Percentiles rank a stretch among this genome's conserved stretches.
Evolutionary conservation across 768 basidiomycete species (phyloP).

Genomic region (Piloderma croceum): DNA sequence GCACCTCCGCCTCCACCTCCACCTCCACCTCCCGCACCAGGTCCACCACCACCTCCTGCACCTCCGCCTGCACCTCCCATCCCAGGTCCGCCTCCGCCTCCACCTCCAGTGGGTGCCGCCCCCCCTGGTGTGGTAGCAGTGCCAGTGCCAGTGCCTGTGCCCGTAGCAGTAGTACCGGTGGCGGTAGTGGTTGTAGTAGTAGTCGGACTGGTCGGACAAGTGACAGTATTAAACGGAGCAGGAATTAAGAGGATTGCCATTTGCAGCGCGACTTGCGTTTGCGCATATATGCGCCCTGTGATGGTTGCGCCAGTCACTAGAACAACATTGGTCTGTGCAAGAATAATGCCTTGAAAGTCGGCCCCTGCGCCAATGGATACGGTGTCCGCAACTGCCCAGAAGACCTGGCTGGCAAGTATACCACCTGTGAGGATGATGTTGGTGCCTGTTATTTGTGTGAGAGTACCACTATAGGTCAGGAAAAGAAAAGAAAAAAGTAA

Average conservation of each 20-base stretch:
- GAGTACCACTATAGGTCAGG: no score
- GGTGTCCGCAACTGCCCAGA: slow-evolving; percentile 15
- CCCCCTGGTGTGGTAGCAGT: not conserved
- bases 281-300: slow-evolving; percentile 17
- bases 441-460: slow-evolving; percentile 4
- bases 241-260: slow-evolving; percentile 7
- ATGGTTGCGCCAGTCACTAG: slow-evolving; percentile 12
- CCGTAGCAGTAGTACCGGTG: not conserved
- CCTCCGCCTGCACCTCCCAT: not conserved
- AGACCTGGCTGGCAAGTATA: slow-evolving; percentile 15
- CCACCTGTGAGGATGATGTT: slow-evolving; percentile 16
- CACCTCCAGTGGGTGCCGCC: not conserved
- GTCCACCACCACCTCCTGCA: not conserved
- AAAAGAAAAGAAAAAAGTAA: no score
- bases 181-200: not conserved
- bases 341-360: slow-evolving; percentile 16
- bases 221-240: slow-evolving; percentile 8
- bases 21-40: not conserved
- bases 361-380: slow-evolving; percentile 9
- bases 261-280: slow-evolving; percentile 17
- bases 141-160: not conserved
- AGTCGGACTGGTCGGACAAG: slow-evolving; percentile 4
- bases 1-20: not conserved
- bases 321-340: slow-evolving; percentile 10
- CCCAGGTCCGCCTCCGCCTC: not conserved